Base-by-base conservation (phyloP, 768 basidiomycete species). In the Clavulina sp. region DNA sequence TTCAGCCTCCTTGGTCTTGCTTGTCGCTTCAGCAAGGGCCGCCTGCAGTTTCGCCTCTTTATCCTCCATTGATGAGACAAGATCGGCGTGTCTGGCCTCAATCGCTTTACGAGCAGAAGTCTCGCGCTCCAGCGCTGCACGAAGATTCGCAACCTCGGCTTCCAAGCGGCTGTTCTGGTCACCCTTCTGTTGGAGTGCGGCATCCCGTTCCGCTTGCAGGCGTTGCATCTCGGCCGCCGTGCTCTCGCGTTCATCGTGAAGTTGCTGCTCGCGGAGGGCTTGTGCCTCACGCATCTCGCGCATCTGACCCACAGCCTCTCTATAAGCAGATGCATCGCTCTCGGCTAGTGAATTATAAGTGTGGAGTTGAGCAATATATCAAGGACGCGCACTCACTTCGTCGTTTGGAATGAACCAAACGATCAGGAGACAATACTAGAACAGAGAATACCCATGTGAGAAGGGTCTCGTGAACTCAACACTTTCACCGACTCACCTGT, bases 401-500 rank as follows among this genome's bases (percentile, higher is more conserved):
- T 58, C 82, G 70, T 40, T 81, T 73, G 52, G 83, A 81, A 30
- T 72, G 69, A 9, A 76, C 73, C 49, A 86, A 60, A 28, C 84
- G 70, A 16, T 85, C 86, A 38, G 79, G 71, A 16, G 85, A 87
- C 34, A 87, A 70, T 32, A 89, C 86, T 87, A 49, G 29, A 51
- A 52, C 28, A 0, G 26, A 36, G 18, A 21, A 48, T 16, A 7
- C 9, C 9, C 13, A 26, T 46, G 13, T 9, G 43, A 13, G 9
- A 16, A 46, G 24, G 7, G 7, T 28, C 43, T 23, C 13, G 43
- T 7, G 43, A 7, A 13, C 16, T 9, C 7, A 23, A 26, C 7
- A 23, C 9, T 38, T 48, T 18, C 4, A 40, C 26, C 18, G 55
- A 71, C 84, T 52, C 62, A 88, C 88, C 63, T 54, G 84, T 85